Percentiles rank a stretch among this genome's conserved stretches.
Evolutionary conservation across 257 asterid species (phyloP).

Genomic region (Solanum sparsipilum): DNA sequence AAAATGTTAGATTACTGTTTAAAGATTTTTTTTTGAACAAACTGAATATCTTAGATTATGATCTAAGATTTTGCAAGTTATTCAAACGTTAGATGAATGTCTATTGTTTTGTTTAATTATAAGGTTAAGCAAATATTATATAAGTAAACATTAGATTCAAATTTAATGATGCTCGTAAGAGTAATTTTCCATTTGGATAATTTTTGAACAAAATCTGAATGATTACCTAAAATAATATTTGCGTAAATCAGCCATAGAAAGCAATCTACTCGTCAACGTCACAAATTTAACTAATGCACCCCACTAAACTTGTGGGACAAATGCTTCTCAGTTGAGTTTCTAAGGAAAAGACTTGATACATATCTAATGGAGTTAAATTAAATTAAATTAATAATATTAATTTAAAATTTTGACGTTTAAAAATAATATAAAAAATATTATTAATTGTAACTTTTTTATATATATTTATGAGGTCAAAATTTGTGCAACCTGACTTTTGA

Average conservation of each 20-base stretch:
- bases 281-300: not conserved
- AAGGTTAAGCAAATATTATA: not conserved
- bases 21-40: not conserved
- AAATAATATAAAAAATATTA: too few species aligned
- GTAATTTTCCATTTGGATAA: not conserved
- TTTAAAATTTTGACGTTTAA: too few species aligned
- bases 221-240: not conserved
- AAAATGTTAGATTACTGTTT: not conserved
- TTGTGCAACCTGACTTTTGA: not conserved
- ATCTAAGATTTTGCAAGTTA: not conserved
- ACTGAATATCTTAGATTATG: not conserved
- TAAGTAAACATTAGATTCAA: not conserved
- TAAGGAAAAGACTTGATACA: not conserved
- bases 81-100: not conserved
- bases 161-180: not conserved
- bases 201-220: not conserved
- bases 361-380: too few species aligned
- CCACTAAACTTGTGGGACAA: not conserved
- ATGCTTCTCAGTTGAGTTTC: not conserved
- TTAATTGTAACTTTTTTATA: too few species aligned
- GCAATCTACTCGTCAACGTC: not conserved
- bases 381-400: too few species aligned
- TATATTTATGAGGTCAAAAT: too few species aligned
- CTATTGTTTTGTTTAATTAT: not conserved
- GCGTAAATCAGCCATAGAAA: not conserved